Evolutionary conservation across 2,329 filamentous ascomycete species (phyloP).

Genomic region (Arthrobotrys sinensis): DNA sequence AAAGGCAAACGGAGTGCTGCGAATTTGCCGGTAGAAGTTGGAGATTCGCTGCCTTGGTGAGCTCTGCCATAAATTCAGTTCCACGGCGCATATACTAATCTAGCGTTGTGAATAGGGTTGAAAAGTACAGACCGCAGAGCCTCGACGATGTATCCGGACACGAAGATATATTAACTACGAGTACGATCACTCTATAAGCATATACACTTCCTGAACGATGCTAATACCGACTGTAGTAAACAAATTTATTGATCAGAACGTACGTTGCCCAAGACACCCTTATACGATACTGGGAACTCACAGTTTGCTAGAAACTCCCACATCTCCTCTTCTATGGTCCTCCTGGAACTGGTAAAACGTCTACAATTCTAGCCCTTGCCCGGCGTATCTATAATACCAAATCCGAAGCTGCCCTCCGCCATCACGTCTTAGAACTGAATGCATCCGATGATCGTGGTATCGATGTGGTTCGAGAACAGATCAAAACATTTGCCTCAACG

Average conservation of each 20-base stretch:
- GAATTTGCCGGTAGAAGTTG: slow-evolving; percentile 92
- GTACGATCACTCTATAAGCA: slow-evolving; percentile 30
- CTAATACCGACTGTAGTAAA: slow-evolving; percentile 73
- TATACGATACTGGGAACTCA: slow-evolving; percentile 7
- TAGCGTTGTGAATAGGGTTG: slow-evolving; percentile 76
- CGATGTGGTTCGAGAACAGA: slow-evolving; percentile 97
- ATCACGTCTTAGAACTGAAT: slow-evolving; percentile 98
- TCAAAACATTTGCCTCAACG: slow-evolving; percentile 98
- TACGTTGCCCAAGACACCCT: slow-evolving; percentile 65
- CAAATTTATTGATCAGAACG: slow-evolving; percentile 94
- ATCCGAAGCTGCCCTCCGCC: slow-evolving; percentile 82
- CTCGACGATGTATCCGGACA: slow-evolving; percentile 95
- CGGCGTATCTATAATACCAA: slow-evolving; percentile 87
- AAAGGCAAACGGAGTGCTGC: slow-evolving; percentile 95
- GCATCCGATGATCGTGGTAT: slow-evolving; percentile 97
- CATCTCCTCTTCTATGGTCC: slow-evolving; percentile 97
- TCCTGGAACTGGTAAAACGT: slow-evolving; percentile 97
- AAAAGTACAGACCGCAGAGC: slow-evolving; percentile 93
- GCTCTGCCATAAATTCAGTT: slow-evolving; percentile 54
- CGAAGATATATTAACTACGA: slow-evolving; percentile 95
- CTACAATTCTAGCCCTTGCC: slow-evolving; percentile 92
- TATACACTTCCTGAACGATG: background rate
- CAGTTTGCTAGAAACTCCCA: slow-evolving; percentile 77
- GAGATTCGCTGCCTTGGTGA: slow-evolving; percentile 93
- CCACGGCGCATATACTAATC: slow-evolving; percentile 17